phyloP scores from a whole-genome alignment of 202 grass and related monocot species.

The Saccharum hybrid region DNA sequence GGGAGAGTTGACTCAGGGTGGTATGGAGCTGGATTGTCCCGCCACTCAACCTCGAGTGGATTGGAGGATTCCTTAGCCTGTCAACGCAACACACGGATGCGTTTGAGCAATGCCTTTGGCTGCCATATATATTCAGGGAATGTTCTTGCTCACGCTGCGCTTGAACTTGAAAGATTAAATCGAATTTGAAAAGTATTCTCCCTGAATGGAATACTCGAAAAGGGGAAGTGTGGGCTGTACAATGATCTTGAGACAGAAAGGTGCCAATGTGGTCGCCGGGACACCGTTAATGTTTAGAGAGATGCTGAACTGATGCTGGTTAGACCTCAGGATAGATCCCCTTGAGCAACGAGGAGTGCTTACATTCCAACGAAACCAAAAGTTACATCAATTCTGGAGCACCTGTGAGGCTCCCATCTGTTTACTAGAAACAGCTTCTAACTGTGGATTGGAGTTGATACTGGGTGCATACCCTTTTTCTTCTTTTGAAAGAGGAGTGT shows the following conservation, averaged over 20 bases:
- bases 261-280: neutral
- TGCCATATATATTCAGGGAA: neutral
- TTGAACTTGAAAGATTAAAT: conserved; percentile 5
- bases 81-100: neutral
- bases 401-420: neutral
- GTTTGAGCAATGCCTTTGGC: neutral
- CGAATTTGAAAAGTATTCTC: neutral
- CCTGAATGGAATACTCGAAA: neutral
- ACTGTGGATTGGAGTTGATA: neutral
- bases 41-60: neutral
- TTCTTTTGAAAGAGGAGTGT: conserved; percentile 4
- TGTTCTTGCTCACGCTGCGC: conserved; percentile 6
- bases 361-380: neutral
- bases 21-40: neutral
- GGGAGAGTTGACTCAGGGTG: neutral
- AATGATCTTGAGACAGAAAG: neutral
- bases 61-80: conserved; percentile 25
- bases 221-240: neutral
- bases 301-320: neutral
- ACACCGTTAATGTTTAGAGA: neutral
- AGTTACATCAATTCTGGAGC: neutral
- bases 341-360: neutral
- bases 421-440: neutral
- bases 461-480: neutral
- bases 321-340: neutral